Base-by-base conservation (phyloP, 768 basidiomycete species). In the Chalciporus sphaerocephalus region DNA sequence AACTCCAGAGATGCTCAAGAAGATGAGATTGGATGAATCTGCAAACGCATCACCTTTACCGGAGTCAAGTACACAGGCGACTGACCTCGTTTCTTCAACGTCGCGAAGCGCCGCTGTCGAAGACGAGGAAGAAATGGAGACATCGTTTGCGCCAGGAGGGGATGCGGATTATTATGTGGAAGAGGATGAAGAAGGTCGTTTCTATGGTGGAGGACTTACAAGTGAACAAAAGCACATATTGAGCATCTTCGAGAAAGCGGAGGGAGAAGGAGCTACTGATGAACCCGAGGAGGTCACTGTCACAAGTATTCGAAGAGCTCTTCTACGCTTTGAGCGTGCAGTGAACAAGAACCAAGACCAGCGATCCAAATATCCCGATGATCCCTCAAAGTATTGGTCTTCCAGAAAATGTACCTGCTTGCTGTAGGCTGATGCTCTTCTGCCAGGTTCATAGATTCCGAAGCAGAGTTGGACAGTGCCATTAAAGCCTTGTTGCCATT, bases 291-390 rank as follows among this genome's bases (percentile, higher is more conserved):
- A 78, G 49, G 66, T 94, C 46, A 82, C 84, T 2, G 69, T 88
- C 4, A 79, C 83, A 10, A 73, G 76, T 30, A 77, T 96, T 21
- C 79, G 90, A 45, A 78, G 85, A 58, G 71, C 85, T 44, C 71
- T 98, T 21, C 70, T 88, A 32, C 75, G 79, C 30, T 86, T 99
- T 56, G 94, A 98, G 67, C 80, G 92, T 33, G 83, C 90, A 1
- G 85, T 87, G 17, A 85, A 90, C 64, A 97, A 94, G 70, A 99
- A 99, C 65, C 89, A 94, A 58, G 92, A 94, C 62, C 86, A 95
- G 60, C 77, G 96, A 23, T 94, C 92, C n/a, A 96, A 96, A 65
- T 90, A 89, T 63, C 87, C 91, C 0, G 78, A 89, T 48, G 91
- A 97, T 55, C 94, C 94, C 2, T 78, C 92, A 35, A 96, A 87